phyloP scores from a whole-genome alignment of 495 filamentous ascomycete species.

The Baudoinia panamericana region DNA sequence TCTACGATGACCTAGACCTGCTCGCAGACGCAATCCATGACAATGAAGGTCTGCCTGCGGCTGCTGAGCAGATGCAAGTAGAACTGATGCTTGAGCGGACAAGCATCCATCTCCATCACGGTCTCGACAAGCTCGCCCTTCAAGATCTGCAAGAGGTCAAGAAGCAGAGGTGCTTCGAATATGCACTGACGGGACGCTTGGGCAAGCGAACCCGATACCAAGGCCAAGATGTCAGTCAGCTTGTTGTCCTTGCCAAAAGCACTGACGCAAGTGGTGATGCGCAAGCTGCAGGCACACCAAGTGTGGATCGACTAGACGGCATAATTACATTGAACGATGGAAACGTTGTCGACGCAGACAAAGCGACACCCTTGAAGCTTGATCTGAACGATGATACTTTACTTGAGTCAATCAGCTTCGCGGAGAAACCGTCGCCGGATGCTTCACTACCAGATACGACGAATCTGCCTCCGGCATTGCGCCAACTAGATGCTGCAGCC shows the following conservation, averaged over 20 bases:
- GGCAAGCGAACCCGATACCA: slow-evolving; percentile 92
- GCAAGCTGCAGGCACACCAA: background rate
- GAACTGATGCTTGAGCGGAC: slow-evolving; percentile 69
- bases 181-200: slow-evolving; percentile 70
- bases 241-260: slow-evolving; percentile 84
- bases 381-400: slow-evolving; percentile 86
- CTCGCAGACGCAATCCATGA: slow-evolving; percentile 35
- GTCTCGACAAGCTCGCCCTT: slow-evolving; percentile 62
- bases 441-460: no score
- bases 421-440: slow-evolving; percentile 34
- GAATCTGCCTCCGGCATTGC: slow-evolving; percentile 45
- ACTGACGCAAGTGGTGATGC: slow-evolving; percentile 1
- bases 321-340: background rate
- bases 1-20: slow-evolving; percentile 40
- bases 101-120: slow-evolving; percentile 71
- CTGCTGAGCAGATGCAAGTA: slow-evolving; percentile 35
- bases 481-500: slow-evolving; percentile 53
- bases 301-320: slow-evolving; percentile 13
- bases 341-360: no score
- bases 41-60: slow-evolving; percentile 16
- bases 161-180: slow-evolving; percentile 53
- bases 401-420: slow-evolving; percentile 72
- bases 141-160: slow-evolving; percentile 56
- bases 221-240: slow-evolving; percentile 73
- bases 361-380: slow-evolving; percentile 46